These are phyloP conservation scores for Candolleomyces efflorescens DNA, from an alignment of 768 basidiomycete species.

Conservation along the genomic window DNA sequence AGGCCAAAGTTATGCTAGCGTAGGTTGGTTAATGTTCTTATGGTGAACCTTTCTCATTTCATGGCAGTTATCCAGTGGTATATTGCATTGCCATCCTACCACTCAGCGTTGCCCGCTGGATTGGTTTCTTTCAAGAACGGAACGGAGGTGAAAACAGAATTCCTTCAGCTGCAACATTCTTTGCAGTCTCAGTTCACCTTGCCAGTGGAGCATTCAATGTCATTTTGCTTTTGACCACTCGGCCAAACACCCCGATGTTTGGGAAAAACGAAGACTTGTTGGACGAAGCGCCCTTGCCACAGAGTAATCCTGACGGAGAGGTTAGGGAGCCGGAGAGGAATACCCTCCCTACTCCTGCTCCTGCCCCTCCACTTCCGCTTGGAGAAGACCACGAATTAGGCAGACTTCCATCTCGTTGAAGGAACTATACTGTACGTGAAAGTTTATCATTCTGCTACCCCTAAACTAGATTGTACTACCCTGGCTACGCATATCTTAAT, in stretches of 20 bases:
- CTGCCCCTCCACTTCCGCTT: no score
- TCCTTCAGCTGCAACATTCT: conserved; percentile 27
- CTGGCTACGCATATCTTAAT: no score
- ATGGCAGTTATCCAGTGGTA: conserved; percentile 31
- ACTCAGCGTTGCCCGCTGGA: conserved; percentile 37
- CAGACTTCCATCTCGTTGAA: neutral
- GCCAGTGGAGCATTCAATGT: conserved; percentile 40
- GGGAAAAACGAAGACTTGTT: neutral
- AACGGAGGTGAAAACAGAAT: conserved; percentile 7
- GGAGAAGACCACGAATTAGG: neutral
- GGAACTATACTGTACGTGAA: no score
- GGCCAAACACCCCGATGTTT: conserved; percentile 31
- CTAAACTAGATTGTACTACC: no score
- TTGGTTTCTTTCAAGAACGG: conserved; percentile 21
- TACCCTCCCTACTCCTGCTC: no score
- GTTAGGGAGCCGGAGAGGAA: no score
- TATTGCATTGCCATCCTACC: conserved; percentile 37
- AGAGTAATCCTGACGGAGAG: no score
- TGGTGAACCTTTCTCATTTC: neutral
- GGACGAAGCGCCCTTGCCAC: neutral
- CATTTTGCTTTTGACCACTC: conserved; percentile 30
- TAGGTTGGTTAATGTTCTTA: neutral
- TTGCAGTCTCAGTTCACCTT: conserved; percentile 26
- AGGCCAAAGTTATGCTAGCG: neutral
- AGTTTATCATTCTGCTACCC: no score